phyloP scores from a whole-genome alignment of 176 grass and related monocot species.

The Saccharum officinarum region DNA sequence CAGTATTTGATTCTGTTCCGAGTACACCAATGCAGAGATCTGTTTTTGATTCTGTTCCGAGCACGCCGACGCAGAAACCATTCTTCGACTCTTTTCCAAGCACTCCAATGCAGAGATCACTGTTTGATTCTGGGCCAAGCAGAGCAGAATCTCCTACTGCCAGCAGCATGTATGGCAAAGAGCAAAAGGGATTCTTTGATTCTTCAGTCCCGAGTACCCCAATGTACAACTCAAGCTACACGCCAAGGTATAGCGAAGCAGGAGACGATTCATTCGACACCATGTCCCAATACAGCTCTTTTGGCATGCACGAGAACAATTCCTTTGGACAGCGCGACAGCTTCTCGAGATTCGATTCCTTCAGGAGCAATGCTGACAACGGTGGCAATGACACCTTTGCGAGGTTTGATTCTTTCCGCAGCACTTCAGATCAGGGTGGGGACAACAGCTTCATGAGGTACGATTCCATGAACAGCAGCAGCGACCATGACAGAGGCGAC shows the following conservation, averaged over 20 bases:
- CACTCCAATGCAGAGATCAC: slow-evolving; percentile 60
- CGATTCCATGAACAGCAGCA: slow-evolving; percentile 67
- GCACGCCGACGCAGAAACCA: slow-evolving; percentile 62
- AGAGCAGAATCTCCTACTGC: slow-evolving; percentile 61
- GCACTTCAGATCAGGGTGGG: slow-evolving; percentile 58
- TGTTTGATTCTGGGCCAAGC: slow-evolving; percentile 69
- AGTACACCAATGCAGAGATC: slow-evolving; percentile 48
- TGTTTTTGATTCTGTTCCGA: slow-evolving; percentile 68
- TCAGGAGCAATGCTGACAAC: slow-evolving; percentile 51
- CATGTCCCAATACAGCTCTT: slow-evolving; percentile 62
- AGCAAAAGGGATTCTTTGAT: slow-evolving; percentile 76
- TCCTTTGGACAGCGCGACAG: slow-evolving; percentile 40
- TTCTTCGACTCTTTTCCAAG: slow-evolving; percentile 75
- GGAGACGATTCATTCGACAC: slow-evolving; percentile 86
- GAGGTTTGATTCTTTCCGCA: slow-evolving; percentile 84
- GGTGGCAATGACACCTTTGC: slow-evolving; percentile 45
- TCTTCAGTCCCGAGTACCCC: slow-evolving; percentile 82
- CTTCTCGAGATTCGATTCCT: slow-evolving; percentile 83
- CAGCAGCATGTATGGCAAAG: slow-evolving; percentile 47
- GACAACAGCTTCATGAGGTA: slow-evolving; percentile 63
- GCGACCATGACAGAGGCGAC: slow-evolving; percentile 58
- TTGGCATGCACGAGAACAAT: slow-evolving; percentile 54
- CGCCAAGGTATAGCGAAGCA: slow-evolving; percentile 86
- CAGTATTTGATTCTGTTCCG: slow-evolving; percentile 67
- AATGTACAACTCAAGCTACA: slow-evolving; percentile 79